These are phyloP conservation scores for Pichia occidentalis DNA, from an alignment of 805 yeast genomes.

Conservation along the genomic window DNA sequence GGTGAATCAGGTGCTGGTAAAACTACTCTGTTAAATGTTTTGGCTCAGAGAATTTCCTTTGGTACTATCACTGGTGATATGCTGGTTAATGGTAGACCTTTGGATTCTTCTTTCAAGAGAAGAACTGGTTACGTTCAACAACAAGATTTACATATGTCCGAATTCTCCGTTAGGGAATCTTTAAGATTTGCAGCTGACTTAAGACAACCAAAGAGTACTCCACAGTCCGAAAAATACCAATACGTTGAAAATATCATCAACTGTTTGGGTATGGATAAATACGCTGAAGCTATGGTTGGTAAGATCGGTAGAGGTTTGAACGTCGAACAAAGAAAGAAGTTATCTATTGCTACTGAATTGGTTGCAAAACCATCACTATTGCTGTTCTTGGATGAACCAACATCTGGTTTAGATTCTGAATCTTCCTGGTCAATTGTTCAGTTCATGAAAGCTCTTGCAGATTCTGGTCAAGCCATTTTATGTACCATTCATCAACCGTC, in stretches of 20 bases:
- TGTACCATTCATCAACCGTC: slow-evolving; percentile 53
- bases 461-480: slow-evolving; percentile 47
- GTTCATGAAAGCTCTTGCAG: slow-evolving; percentile 42
- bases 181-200: slow-evolving; percentile 44
- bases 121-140: slow-evolving; percentile 52
- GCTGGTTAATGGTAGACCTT: slow-evolving; percentile 46
- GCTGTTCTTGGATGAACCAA: slow-evolving; percentile 52
- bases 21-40: slow-evolving; percentile 47
- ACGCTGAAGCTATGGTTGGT: slow-evolving; percentile 47
- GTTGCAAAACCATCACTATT: slow-evolving; percentile 49
- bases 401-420: slow-evolving; percentile 52
- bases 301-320: slow-evolving; percentile 42
- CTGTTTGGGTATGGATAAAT: slow-evolving; percentile 36
- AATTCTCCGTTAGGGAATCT: slow-evolving; percentile 46
- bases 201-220: slow-evolving; percentile 37
- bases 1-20: slow-evolving; percentile 62
- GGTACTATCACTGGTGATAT: slow-evolving; percentile 52
- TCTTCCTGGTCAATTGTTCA: slow-evolving; percentile 54
- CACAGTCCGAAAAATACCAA: slow-evolving; percentile 34
- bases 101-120: slow-evolving; percentile 46
- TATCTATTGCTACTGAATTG: slow-evolving; percentile 49
- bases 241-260: slow-evolving; percentile 38
- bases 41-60: slow-evolving; percentile 45
- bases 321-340: slow-evolving; percentile 47
- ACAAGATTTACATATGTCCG: slow-evolving; percentile 46